Base-by-base conservation (phyloP, 2,329 filamentous ascomycete genomes). In the Trichoderma sp. region DNA sequence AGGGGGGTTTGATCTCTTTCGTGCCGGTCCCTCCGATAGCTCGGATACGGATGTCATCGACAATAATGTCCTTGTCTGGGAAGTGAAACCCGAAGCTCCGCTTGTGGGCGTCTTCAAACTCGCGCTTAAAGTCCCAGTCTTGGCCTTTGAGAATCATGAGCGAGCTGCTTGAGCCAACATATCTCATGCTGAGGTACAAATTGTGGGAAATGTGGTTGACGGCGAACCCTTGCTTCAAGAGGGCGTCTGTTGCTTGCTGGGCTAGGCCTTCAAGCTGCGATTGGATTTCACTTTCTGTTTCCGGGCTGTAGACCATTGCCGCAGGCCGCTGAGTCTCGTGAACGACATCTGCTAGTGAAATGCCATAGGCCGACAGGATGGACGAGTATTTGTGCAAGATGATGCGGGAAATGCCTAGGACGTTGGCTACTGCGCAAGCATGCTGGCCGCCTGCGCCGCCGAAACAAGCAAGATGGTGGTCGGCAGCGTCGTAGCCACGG, bases 21-120 rank as follows among this genome's bases (percentile, higher is more conserved):
- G 71, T 37, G 11, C 68, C 71, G 3, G 73, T 73, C 6, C 66
- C 66, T 14, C 77, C 78, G 55, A 79, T 78, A 5, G 76, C 79
- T 26, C 82, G 78, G 5, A 84, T 78, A 11, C 81, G 79, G 32
- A 83, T 77, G 59, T 82, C 80, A 51, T 83, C 82, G 14, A 83
- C 77, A 1, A 83, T 73, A n/a, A 83, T 78, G 10, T 77, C 73
- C 59, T 81, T 77, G 24, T 77, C 76, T 59, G 84, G 82, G 66
- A 76, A 74, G 1, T 87, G 90, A 76, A 93, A 93, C 1, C 90
- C 90, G 74, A 93, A 93, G 73, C 92, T 91, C 73, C 91, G 89
- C 71, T 91, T 85, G 75, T 94, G 91, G 70, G 91, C 88, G 72
- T 87, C 86, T 58, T 73, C 72, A 55, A 74, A 74, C 59, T 69